Percentiles rank a stretch among this genome's conserved stretches.
Conservation (phyloP, 306 rosid species). For the Prunus fruticosa region DNA sequence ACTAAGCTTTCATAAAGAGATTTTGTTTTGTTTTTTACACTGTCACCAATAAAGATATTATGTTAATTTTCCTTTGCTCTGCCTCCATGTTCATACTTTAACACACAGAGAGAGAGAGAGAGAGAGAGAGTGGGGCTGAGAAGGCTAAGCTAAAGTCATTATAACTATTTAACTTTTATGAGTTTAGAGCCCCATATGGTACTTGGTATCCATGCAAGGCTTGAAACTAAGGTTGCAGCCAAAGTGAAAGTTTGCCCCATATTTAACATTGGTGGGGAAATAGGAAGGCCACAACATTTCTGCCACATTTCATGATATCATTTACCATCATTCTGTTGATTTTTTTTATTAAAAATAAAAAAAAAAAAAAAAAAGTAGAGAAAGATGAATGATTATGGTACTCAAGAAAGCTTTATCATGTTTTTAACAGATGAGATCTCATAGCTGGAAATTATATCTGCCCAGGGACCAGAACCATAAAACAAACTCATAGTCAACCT, state of each 20-base stretch:
- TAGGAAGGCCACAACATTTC: neutral
- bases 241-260: constrained; percentile 1
- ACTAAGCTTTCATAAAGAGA: neutral
- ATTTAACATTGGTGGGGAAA: neutral
- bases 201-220: too few relatives aligned
- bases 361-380: constrained; percentile 13
- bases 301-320: neutral
- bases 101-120: neutral
- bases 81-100: neutral
- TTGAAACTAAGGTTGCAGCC: neutral
- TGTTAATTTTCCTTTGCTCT: constrained; percentile 5
- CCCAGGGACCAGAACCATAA: too few relatives aligned
- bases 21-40: neutral
- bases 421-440: neutral
- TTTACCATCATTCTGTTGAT: constrained; percentile 19
- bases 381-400: constrained; percentile 33
- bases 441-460: too few relatives aligned
- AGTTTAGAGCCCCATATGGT: neutral
- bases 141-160: neutral
- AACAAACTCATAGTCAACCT: neutral
- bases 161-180: constrained; percentile 7
- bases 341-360: neutral
- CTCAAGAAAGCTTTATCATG: constrained; percentile 33
- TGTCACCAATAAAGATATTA: constrained; percentile 6
- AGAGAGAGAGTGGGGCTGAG: neutral